Evolutionary conservation across 2,329 filamentous ascomycete genomes (phyloP).

Genomic region (Penicillium sp.): DNA sequence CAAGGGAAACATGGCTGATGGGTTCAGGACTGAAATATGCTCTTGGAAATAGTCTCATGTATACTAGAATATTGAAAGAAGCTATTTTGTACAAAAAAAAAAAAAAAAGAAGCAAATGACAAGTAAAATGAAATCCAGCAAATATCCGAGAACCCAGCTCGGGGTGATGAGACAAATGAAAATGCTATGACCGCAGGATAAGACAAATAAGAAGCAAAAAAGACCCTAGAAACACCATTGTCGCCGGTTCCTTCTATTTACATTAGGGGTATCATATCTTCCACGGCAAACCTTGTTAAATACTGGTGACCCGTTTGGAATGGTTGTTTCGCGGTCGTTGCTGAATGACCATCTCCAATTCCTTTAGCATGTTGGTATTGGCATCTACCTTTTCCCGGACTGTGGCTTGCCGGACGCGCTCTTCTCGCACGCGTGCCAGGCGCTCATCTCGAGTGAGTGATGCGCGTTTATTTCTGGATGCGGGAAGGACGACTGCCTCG

Average conservation of each 20-base stretch:
- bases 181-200: slow-evolving; percentile 5
- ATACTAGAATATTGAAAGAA: background rate
- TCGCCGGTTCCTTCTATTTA: slow-evolving; percentile 36
- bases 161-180: background rate
- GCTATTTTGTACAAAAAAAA: slow-evolving; percentile 3
- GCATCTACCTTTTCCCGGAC: slow-evolving; percentile 75
- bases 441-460: slow-evolving; percentile 80
- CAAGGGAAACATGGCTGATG: background rate
- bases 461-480: slow-evolving; percentile 62
- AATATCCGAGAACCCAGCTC: background rate
- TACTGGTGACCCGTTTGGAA: slow-evolving; percentile 46
- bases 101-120: background rate
- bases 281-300: slow-evolving; percentile 32
- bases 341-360: slow-evolving; percentile 87
- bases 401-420: slow-evolving; percentile 72
- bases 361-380: slow-evolving; percentile 84
- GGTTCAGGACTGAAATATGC: background rate
- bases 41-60: background rate
- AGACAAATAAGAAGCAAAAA: slow-evolving; percentile 10
- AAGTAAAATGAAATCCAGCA: background rate
- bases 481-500: slow-evolving; percentile 79
- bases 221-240: slow-evolving; percentile 26
- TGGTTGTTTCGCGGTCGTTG: slow-evolving; percentile 48
- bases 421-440: slow-evolving; percentile 83
- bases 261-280: slow-evolving; percentile 34